Conservation (phyloP, 1,139 yeast species). For the Kodamaea plutei region DNA sequence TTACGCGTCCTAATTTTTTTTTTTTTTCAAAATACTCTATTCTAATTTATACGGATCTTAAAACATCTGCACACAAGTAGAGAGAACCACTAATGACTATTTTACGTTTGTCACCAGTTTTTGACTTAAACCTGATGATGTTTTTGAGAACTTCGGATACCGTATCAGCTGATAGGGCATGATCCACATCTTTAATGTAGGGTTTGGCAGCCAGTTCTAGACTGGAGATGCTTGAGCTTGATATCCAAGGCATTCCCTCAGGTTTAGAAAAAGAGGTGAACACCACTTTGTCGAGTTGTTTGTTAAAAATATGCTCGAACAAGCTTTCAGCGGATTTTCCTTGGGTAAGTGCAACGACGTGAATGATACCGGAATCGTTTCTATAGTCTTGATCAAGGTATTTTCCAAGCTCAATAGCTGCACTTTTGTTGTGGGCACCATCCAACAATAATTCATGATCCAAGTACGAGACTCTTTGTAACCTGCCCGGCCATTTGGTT, state of each 20-base stretch:
- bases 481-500: constrained; percentile 61
- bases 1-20: constrained; percentile 10
- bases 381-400: constrained; percentile 11
- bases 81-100: constrained; percentile 75
- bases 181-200: constrained; percentile 27
- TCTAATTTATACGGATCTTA: constrained; percentile 24
- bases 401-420: constrained; percentile 62
- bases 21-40: not conserved
- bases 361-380: constrained; percentile 44
- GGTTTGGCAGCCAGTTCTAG: constrained; percentile 29
- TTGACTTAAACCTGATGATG: constrained; percentile 13
- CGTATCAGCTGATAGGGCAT: constrained; percentile 13
- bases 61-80: constrained; percentile 68
- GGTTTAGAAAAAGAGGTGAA: constrained; percentile 64
- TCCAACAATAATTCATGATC: constrained; percentile 49
- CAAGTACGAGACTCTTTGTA: constrained; percentile 41
- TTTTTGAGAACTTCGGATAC: constrained; percentile 17
- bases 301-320: constrained; percentile 46
- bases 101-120: constrained; percentile 25
- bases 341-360: constrained; percentile 68
- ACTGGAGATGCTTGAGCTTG: constrained; percentile 39
- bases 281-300: constrained; percentile 49
- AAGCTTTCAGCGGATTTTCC: constrained; percentile 62
- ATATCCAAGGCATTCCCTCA: constrained; percentile 93
- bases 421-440: constrained; percentile 91